phyloP scores from a whole-genome alignment of 768 basidiomycete genomes.

The Pluteus cervinus region DNA sequence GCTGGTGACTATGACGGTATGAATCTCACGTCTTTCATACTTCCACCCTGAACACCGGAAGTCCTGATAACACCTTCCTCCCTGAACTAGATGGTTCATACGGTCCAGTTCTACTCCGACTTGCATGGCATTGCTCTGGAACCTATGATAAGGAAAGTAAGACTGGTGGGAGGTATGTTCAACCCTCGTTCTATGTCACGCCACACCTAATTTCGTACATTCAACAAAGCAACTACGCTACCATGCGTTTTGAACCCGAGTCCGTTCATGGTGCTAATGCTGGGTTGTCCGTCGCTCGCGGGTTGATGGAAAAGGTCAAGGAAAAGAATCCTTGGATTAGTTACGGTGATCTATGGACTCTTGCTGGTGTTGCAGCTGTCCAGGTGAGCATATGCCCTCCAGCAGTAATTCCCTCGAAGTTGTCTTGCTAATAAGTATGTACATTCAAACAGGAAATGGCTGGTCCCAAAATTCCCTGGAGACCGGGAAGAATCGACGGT shows the following conservation, averaged over 20 bases:
- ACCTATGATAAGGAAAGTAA: conserved; percentile 80
- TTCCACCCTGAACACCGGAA: conserved; percentile 7
- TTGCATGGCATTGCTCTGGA: conserved; percentile 93
- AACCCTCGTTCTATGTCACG: conserved; percentile 2
- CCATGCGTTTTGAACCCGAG: conserved; percentile 96
- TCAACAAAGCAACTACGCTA: conserved; percentile 80
- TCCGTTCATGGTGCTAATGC: conserved; percentile 78
- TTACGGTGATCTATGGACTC: conserved; percentile 96
- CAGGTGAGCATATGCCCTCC: conserved; percentile 37
- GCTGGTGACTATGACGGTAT: conserved; percentile 85
- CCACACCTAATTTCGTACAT: conserved; percentile 8
- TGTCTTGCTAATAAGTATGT: background rate
- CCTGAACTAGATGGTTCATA: conserved; percentile 83
- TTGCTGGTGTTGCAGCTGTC: conserved; percentile 86
- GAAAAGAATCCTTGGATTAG: conserved; percentile 87
- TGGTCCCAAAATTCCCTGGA: conserved; percentile 91
- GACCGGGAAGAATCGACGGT: conserved; percentile 90
- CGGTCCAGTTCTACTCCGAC: conserved; percentile 80
- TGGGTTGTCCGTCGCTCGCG: conserved; percentile 76
- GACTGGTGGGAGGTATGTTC: conserved; percentile 70
- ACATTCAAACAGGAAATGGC: conserved; percentile 63
- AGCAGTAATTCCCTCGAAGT: background rate
- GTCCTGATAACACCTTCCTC: conserved; percentile 5
- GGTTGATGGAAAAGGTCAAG: conserved; percentile 82
- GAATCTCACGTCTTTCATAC: conserved; percentile 11